Evolutionary conservation across 2,329 filamentous ascomycete species (phyloP), one percentile per base, ranked within the genome.

Genomic region (Aureobasidium sp.): DNA sequence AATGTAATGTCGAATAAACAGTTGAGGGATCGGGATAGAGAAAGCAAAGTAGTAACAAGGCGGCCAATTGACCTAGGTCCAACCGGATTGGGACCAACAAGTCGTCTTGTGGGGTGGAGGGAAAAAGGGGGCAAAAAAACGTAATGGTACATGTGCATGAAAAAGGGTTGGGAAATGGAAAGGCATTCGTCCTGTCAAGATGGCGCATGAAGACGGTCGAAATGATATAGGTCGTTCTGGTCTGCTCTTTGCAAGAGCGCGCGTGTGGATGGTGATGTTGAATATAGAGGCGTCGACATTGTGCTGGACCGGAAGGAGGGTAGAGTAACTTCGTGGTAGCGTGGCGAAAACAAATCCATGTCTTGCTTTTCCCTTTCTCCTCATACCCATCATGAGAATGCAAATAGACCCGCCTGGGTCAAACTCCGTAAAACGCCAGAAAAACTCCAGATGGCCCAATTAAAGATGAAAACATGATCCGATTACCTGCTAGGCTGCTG

Each of bases 131-230:
- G 11, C 12, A 41, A 48, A 41, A 52, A 57, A 56, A 36, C 55
- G 31, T 58, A 34, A 47, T 58, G 55, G 37, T 58, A 58, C 55
- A 58, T 58, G 55, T 47, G 55, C 44, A 58, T 48, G 55, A 58
- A 34, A 34, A 48, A 47, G 31, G 37, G 53, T 57, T 3, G 29
- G 41, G 41, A 57, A 45, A 57, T 57, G 53, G 53, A 57, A 57
- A 45, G 41, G 53, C 22, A 57, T 45, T 34, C 53, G 53, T 57
- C 55, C 9, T 47, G 55, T 47, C 55, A 42, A 58, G 15, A 58
- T 58, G 55, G 41, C 55, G 55, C 42, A 8, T 34, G 57, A 51
- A 60, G 57, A 59, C 25, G 56, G 17, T 49, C 34, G 44, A 49
- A 25, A 60, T 41, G 34, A 60, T 60, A 36, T 42, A 20, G 34